Conservation (phyloP, 1,139 yeast species). For the Pichia sp. region DNA sequence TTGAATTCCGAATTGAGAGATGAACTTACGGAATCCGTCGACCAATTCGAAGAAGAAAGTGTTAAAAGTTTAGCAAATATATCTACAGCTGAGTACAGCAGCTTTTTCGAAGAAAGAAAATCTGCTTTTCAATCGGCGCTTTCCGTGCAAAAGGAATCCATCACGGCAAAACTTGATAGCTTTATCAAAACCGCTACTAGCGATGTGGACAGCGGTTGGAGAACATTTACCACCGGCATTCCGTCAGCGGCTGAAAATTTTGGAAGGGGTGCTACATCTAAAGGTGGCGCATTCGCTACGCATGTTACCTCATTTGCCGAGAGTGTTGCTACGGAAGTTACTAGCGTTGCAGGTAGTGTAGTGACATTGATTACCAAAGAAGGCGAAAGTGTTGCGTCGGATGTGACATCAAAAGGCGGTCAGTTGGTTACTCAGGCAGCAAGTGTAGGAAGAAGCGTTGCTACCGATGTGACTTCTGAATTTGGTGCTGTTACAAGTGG, state of each 20-base stretch:
- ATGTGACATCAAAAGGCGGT: constrained; percentile 3
- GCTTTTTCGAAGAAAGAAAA: constrained; percentile 5
- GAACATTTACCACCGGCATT: neutral
- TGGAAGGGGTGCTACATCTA: constrained; percentile 6
- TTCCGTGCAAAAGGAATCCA: constrained; percentile 3
- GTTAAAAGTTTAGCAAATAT: constrained; percentile 1
- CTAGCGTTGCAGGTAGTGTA: constrained; percentile 1
- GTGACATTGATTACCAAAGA: constrained; percentile 1
- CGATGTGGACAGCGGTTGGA: neutral
- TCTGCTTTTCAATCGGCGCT: constrained; percentile 2
- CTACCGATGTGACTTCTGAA: constrained; percentile 2
- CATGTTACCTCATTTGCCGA: constrained; percentile 4
- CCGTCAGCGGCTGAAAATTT: constrained; percentile 2
- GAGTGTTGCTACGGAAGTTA: constrained; percentile 3
- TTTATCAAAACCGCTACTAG: constrained; percentile 5
- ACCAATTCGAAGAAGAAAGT: constrained; percentile 1
- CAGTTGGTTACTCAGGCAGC: constrained; percentile 6
- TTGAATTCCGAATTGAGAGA: constrained; percentile 1
- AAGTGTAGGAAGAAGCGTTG: neutral
- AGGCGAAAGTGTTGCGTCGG: constrained; percentile 6
- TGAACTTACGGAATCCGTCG: neutral
- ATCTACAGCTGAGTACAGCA: neutral
- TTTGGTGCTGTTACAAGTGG: constrained; percentile 4
- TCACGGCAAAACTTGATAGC: constrained; percentile 2
- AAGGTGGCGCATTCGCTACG: constrained; percentile 4